phyloP scores from a whole-genome alignment of 768 basidiomycete genomes.

The Russula sp. region DNA sequence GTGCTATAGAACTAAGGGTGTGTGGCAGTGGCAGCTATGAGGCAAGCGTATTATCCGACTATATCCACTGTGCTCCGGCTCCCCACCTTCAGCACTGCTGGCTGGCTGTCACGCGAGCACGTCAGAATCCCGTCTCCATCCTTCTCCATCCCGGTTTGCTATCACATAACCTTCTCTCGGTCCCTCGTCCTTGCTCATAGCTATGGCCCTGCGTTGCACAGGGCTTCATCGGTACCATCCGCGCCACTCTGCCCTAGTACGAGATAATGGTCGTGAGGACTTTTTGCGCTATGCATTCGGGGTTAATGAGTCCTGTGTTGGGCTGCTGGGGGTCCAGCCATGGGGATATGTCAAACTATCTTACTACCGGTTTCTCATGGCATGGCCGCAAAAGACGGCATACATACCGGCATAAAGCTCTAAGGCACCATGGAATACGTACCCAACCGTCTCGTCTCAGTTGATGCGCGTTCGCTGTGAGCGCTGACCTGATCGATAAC shows the following conservation, averaged over 20 bases:
- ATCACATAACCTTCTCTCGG: slow-evolving; percentile 61
- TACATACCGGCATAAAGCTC: slow-evolving; percentile 69
- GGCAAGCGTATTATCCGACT: slow-evolving; percentile 79
- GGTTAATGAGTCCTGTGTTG: slow-evolving; percentile 58
- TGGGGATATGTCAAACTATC: slow-evolving; percentile 29
- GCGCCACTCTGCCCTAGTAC: slow-evolving; percentile 64
- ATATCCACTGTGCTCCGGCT: slow-evolving; percentile 63
- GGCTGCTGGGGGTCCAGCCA: slow-evolving; percentile 80
- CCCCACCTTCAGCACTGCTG: slow-evolving; percentile 34
- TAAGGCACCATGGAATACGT: slow-evolving; percentile 48
- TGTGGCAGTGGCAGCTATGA: slow-evolving; percentile 55
- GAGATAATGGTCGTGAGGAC: slow-evolving; percentile 72
- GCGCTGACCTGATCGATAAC: slow-evolving; percentile 80
- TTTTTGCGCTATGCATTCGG: slow-evolving; percentile 50
- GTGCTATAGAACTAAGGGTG: slow-evolving; percentile 76
- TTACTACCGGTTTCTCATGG: not conserved
- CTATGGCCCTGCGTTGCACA: slow-evolving; percentile 78
- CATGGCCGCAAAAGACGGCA: not conserved
- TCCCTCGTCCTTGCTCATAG: slow-evolving; percentile 83
- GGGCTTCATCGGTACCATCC: slow-evolving; percentile 59
- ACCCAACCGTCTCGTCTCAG: slow-evolving; percentile 39
- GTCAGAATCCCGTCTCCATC: slow-evolving; percentile 69
- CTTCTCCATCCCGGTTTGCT: slow-evolving; percentile 56
- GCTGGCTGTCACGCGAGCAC: slow-evolving; percentile 25
- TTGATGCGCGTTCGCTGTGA: slow-evolving; percentile 71